A percentile compares a stretch with the other conserved stretches of the same genome.
Conservation (phyloP, 2,329 filamentous ascomycete species). For the Trichoderma sp. region DNA sequence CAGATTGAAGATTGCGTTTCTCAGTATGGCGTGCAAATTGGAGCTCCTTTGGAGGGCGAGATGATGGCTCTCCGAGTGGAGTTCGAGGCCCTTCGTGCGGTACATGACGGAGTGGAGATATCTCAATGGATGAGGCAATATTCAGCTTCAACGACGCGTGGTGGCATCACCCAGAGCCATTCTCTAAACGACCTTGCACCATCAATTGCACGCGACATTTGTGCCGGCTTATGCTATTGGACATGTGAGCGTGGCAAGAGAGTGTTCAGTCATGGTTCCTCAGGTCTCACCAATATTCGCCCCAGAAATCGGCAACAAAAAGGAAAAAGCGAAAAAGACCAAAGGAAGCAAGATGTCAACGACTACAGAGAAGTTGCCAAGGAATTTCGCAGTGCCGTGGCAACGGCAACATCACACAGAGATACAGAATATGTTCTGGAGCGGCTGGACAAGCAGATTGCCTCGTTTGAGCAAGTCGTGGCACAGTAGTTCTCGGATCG, state of each 20-base stretch:
- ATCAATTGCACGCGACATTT: constrained; percentile 3
- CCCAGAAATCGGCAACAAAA: background rate
- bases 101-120: background rate
- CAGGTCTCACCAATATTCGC: background rate
- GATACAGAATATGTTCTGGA: background rate
- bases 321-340: background rate
- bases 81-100: background rate
- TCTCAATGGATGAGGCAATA: background rate
- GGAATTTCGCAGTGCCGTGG: background rate
- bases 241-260: background rate
- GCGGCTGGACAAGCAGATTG: constrained; percentile 1
- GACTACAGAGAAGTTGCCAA: background rate
- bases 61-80: background rate
- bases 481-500: background rate
- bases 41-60: background rate
- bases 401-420: constrained; percentile 7
- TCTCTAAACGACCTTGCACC: constrained; percentile 2
- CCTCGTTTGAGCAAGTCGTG: background rate
- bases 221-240: background rate
- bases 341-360: background rate
- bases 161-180: background rate
- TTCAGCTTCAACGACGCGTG: background rate
- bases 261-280: background rate
- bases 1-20: constrained; percentile 7
- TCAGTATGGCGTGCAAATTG: background rate